phyloP scores from a whole-genome alignment of 1,139 yeast species.

The Debaryomycetaceae sp. region DNA sequence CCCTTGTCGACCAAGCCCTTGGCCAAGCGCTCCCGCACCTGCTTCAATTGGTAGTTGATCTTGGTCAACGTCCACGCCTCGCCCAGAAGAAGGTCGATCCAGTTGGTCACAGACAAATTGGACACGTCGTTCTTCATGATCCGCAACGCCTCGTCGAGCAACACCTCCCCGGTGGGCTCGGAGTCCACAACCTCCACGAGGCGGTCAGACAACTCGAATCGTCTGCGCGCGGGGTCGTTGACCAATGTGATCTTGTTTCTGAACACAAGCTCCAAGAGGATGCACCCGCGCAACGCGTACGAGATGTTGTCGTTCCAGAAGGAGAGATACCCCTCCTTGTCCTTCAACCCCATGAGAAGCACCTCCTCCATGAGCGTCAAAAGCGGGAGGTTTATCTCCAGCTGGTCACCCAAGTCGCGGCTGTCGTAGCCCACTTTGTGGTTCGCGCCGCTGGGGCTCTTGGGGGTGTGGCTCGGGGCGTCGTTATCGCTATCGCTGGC shows the following conservation, averaged over 20 bases:
- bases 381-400: conserved; percentile 54
- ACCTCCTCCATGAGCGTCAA: conserved; percentile 97
- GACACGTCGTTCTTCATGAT: conserved; percentile 83
- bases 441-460: conserved; percentile 18
- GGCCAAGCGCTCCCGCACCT: conserved; percentile 93
- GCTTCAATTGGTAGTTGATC: conserved; percentile 91
- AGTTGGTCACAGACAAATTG: conserved; percentile 75
- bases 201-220: conserved; percentile 85
- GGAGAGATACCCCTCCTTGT: conserved; percentile 90
- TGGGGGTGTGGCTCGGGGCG: not conserved
- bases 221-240: conserved; percentile 88
- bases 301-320: conserved; percentile 98
- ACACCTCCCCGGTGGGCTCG: conserved; percentile 88
- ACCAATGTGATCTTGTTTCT: conserved; percentile 85
- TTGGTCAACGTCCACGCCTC: conserved; percentile 98
- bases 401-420: conserved; percentile 50
- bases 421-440: conserved; percentile 85
- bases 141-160: conserved; percentile 88
- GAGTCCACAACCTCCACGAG: conserved; percentile 82
- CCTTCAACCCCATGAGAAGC: conserved; percentile 84
- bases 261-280: conserved; percentile 84
- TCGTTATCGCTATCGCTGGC: conserved; percentile 13
- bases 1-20: conserved; percentile 98
- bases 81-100: conserved; percentile 93
- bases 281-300: conserved; percentile 93